Conservation (phyloP, 169 alveolate genomes). For the Eimeria zaria region DNA sequence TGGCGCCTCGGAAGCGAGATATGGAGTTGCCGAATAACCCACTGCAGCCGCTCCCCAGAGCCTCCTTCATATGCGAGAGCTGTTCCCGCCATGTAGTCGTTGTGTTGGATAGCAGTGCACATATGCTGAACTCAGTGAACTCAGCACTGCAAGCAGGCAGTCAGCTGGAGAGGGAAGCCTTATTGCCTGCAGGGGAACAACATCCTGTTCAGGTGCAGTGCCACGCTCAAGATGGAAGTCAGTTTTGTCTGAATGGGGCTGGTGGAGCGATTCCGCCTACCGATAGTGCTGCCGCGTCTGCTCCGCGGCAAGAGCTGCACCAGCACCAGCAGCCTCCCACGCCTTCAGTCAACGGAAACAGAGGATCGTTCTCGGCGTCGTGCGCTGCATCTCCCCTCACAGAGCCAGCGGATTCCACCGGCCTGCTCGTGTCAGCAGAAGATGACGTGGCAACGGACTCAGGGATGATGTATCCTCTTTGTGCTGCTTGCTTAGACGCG, state of each 20-base stretch:
- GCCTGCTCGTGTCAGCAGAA: background rate
- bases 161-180: slow-evolving; percentile 8
- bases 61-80: slow-evolving; percentile 43
- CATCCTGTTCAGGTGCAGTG: background rate
- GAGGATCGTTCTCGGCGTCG: background rate
- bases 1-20: background rate
- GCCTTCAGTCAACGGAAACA: background rate
- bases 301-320: slow-evolving; percentile 11
- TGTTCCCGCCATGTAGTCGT: slow-evolving; percentile 68
- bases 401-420: slow-evolving; percentile 13
- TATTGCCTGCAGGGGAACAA: background rate
- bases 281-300: background rate
- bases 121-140: background rate
- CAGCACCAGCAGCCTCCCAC: slow-evolving; percentile 8
- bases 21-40: slow-evolving; percentile 26
- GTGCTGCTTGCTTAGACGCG: slow-evolving; percentile 34
- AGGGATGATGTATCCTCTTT: slow-evolving; percentile 46
- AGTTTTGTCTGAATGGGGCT: background rate
- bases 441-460: slow-evolving; percentile 10
- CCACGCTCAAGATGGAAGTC: background rate
- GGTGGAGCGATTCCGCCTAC: background rate
- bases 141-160: background rate
- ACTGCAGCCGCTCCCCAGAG: slow-evolving; percentile 24
- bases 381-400: background rate
- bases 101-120: slow-evolving; percentile 1